These are phyloP conservation scores for Cryptococcus maquisensis DNA, from an alignment of 1,284 basidiomycete genomes.

Conservation along the genomic window DNA sequence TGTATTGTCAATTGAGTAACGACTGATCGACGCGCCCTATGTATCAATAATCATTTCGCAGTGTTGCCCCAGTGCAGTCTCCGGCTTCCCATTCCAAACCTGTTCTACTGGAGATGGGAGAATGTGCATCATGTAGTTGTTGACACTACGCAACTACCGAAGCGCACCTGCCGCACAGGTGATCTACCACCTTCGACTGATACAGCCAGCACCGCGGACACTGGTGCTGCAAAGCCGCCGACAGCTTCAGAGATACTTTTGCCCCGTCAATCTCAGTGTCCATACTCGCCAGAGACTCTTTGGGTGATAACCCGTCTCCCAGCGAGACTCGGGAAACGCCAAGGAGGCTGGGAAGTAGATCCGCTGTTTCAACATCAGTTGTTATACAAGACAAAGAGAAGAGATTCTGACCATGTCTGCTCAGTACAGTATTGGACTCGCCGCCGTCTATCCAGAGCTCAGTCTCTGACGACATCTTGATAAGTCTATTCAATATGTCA, in stretches of 20 bases:
- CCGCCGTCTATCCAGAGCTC: neutral
- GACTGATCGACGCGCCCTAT: too few relatives aligned
- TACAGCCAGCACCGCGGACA: slow-evolving; percentile 78
- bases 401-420: too few relatives aligned
- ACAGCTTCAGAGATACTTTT: slow-evolving; percentile 40
- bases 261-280: slow-evolving; percentile 16
- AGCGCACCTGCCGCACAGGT: slow-evolving; percentile 61
- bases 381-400: too few relatives aligned
- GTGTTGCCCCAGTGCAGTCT: too few relatives aligned
- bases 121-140: too few relatives aligned
- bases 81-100: too few relatives aligned
- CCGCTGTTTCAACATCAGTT: slow-evolving; percentile 10
- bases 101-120: too few relatives aligned
- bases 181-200: slow-evolving; percentile 52
- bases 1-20: too few relatives aligned
- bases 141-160: neutral
- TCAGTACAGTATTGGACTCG: too few relatives aligned
- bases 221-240: slow-evolving; percentile 57
- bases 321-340: slow-evolving; percentile 65
- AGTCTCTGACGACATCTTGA: slow-evolving; percentile 7
- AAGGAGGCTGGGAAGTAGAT: slow-evolving; percentile 64
- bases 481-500: slow-evolving; percentile 5
- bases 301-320: slow-evolving; percentile 47
- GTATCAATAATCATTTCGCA: too few relatives aligned
- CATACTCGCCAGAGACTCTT: slow-evolving; percentile 25